phyloP scores from a whole-genome alignment of 371 early-diverging fungal species.

The Fennellomyces sp. region DNA sequence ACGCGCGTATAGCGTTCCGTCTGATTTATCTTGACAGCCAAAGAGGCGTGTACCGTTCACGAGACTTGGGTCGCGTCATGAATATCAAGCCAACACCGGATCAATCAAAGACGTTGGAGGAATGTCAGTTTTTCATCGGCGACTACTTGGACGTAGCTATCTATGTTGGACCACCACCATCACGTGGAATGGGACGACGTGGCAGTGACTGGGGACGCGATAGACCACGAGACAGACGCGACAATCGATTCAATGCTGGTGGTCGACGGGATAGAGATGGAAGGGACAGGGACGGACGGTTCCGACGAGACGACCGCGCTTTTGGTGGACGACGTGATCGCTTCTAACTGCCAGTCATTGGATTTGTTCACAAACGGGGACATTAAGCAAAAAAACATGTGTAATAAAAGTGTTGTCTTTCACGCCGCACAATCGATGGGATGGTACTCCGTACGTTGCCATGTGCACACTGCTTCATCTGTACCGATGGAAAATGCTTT shows the following conservation, averaged over 20 bases:
- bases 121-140: conserved; percentile 62
- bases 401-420: too few species aligned
- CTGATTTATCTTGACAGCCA: conserved; percentile 54
- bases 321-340: conserved; percentile 14
- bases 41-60: conserved; percentile 37
- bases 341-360: too few species aligned
- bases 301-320: conserved; percentile 6
- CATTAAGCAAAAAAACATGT: too few species aligned
- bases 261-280: conserved; percentile 3
- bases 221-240: not conserved
- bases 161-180: conserved; percentile 44
- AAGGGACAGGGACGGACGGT: not conserved
- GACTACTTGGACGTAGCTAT: conserved; percentile 68
- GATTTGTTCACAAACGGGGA: too few species aligned
- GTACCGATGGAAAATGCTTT: too few species aligned
- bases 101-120: conserved; percentile 60
- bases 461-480: too few species aligned
- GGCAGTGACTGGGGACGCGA: conserved; percentile 7
- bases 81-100: conserved; percentile 44
- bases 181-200: not conserved
- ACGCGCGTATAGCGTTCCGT: conserved; percentile 60
- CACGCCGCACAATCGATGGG: too few species aligned
- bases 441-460: too few species aligned
- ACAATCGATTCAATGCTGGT: too few species aligned
- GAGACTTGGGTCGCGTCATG: conserved; percentile 58